Evolutionary conservation across 1,284 basidiomycete genomes (phyloP).

Genomic region (Sanghuangporus baumii): DNA sequence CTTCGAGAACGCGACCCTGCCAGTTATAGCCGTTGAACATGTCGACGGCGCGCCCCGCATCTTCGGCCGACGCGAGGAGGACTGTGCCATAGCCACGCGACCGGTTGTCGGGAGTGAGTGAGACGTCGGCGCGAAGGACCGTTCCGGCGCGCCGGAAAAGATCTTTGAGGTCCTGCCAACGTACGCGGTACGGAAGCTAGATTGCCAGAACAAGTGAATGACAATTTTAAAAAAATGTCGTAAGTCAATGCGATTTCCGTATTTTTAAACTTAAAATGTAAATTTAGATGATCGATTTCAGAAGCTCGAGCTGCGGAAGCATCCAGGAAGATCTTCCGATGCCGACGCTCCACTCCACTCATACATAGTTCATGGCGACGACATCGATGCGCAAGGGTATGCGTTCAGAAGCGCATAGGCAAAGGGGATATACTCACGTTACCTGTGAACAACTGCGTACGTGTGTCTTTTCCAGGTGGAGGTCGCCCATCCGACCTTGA

Average conservation of each 20-base stretch:
- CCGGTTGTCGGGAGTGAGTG: conserved; percentile 87
- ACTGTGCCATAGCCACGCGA: conserved; percentile 93
- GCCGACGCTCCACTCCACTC: conserved; percentile 1
- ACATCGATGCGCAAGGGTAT: not conserved
- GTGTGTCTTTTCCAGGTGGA: conserved; percentile 63
- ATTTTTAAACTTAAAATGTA: not conserved
- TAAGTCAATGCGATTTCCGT: not conserved
- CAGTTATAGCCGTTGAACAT: conserved; percentile 90
- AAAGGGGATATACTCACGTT: conserved; percentile 50
- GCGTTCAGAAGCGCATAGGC: not conserved
- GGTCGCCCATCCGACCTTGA: conserved; percentile 39
- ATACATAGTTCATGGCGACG: not conserved
- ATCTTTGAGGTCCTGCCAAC: conserved; percentile 98
- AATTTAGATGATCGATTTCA: not conserved
- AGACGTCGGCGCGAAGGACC: conserved; percentile 91
- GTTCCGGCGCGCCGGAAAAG: conserved; percentile 93
- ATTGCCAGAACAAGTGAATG: conserved; percentile 1
- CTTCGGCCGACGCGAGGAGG: conserved; percentile 84
- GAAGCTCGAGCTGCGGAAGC: not conserved
- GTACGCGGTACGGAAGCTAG: conserved; percentile 85
- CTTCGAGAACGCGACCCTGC: conserved; percentile 88
- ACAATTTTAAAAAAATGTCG: conserved; percentile 1
- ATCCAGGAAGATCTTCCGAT: not conserved
- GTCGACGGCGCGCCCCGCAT: conserved; percentile 84
- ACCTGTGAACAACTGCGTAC: conserved; percentile 87